These are phyloP conservation scores for Kurtzmaniella natalensis DNA, from an alignment of 1,139 yeast species.

Conservation along the genomic window DNA sequence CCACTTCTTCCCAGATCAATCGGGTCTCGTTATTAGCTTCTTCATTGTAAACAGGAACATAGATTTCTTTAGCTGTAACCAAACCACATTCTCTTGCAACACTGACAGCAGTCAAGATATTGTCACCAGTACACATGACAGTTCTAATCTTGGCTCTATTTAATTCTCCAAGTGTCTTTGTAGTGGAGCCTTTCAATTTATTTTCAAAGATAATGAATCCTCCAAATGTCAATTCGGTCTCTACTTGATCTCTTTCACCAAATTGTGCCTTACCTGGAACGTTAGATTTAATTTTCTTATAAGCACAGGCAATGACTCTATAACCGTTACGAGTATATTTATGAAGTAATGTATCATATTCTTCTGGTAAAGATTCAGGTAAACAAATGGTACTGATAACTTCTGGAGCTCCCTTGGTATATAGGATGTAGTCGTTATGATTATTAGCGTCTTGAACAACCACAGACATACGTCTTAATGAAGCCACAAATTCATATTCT, in stretches of 20 bases:
- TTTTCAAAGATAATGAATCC: constrained; percentile 94
- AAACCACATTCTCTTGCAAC: constrained; percentile 85
- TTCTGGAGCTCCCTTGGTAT: constrained; percentile 97
- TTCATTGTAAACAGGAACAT: constrained; percentile 58
- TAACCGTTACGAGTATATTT: constrained; percentile 90
- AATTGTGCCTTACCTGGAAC: constrained; percentile 2
- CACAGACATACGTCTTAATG: constrained; percentile 88
- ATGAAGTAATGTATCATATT: constrained; percentile 71
- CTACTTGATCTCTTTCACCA: constrained; percentile 59
- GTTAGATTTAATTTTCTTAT: constrained; percentile 32
- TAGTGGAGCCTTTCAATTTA: constrained; percentile 70
- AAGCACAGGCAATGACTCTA: constrained; percentile 93
- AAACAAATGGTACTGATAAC: constrained; percentile 79
- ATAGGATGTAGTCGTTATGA: constrained; percentile 40
- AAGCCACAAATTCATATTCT: constrained; percentile 82
- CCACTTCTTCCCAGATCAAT: constrained; percentile 62
- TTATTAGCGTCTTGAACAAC: constrained; percentile 33
- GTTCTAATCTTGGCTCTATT: constrained; percentile 69
- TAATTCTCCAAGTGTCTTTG: constrained; percentile 54
- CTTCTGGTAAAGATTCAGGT: constrained; percentile 63
- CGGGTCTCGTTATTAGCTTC: constrained; percentile 28
- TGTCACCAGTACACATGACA: constrained; percentile 97
- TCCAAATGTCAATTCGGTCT: constrained; percentile 60
- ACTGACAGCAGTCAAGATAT: constrained; percentile 87
- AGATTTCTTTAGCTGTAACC: constrained; percentile 48